Evolutionary conservation across 176 grass and related monocot species (phyloP).

Genomic region (Puccinellia tenuiflora): DNA sequence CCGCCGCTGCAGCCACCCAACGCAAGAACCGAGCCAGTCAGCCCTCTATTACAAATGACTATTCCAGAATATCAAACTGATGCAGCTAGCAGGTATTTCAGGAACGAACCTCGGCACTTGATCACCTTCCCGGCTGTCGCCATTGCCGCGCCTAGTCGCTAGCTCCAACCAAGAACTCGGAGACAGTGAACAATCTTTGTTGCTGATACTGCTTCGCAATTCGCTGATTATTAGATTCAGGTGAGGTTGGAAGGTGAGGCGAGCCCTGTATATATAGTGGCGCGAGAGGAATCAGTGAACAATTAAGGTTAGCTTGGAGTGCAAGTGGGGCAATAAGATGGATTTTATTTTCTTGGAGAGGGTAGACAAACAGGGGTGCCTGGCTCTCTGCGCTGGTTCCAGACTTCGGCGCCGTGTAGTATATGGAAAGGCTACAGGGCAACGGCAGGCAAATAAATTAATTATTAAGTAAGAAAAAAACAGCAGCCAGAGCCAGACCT

Average conservation of each 20-base stretch:
- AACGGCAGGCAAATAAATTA: too few species aligned
- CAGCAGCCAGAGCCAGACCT: too few species aligned
- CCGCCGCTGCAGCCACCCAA: constrained; percentile 54
- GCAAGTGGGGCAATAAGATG: not conserved
- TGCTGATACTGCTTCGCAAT: not conserved
- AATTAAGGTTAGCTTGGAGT: not conserved
- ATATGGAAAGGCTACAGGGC: too few species aligned
- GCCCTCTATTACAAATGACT: too few species aligned
- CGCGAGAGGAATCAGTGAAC: not conserved
- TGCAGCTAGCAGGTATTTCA: too few species aligned
- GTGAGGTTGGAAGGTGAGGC: not conserved
- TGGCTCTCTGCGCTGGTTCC: too few species aligned
- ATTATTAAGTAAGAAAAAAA: too few species aligned
- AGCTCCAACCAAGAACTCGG: not conserved
- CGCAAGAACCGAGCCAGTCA: not conserved
- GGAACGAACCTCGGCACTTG: too few species aligned
- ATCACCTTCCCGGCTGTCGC: too few species aligned
- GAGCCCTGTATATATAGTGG: constrained; percentile 12
- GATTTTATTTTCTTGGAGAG: not conserved
- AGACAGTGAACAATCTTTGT: not conserved
- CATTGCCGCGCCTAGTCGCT: not conserved
- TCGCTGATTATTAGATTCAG: not conserved
- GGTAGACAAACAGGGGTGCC: not conserved
- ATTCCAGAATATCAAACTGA: not conserved
- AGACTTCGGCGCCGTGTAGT: too few species aligned